Base-by-base conservation (phyloP, 2,329 filamentous ascomycete species). In the Beauveria asiatica region DNA sequence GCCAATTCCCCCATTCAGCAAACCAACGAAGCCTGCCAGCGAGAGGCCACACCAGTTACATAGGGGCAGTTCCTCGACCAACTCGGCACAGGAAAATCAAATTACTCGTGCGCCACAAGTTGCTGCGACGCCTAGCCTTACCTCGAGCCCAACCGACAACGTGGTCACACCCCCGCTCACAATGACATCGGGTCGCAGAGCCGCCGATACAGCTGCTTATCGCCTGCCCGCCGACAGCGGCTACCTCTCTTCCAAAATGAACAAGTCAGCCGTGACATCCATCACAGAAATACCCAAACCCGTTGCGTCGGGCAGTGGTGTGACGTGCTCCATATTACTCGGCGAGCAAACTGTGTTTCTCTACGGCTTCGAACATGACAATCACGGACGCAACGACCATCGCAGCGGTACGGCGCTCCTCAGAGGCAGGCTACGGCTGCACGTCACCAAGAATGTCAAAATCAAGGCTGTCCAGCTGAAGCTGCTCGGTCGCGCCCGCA, bases 381-480 rank as follows among this genome's bases (percentile, higher is more conserved):
- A 87, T 52, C 80, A 82, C 66, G 70, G 74, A 8, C 66, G 71
- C 42, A 70, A 69, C 50, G 81, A 84, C 11, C 80, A 82, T 2
- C 66, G 76, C 70, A 59, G 90, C 84, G 61, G 90, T 85, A 93
- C 91, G 7, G 89, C 92, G 1, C 87, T 99, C 70, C 79, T 99
- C 16, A 83, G 94, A 60, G 94, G 94, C 19, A 92, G 86, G 65
- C 74, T 99, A 60, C 87, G 90, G 67, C 72, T 99, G 44, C 87
- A 87, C 62, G 83, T 97, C 13, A 87, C 89, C 50, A 97, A 97
- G 70, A 89, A 90, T 65, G 85, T 92, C 51, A 99, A 99, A 75
- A 86, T 99, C 65, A 97, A 96, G 77, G 88, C 90, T 4, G 83
- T 99, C 25, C 92, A 89, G 6, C 79, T 99, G 57, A 93, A 90